Evolutionary conservation across 2,329 filamentous ascomycete species (phyloP).

Genomic region (Trichoderma brevicompactum): DNA sequence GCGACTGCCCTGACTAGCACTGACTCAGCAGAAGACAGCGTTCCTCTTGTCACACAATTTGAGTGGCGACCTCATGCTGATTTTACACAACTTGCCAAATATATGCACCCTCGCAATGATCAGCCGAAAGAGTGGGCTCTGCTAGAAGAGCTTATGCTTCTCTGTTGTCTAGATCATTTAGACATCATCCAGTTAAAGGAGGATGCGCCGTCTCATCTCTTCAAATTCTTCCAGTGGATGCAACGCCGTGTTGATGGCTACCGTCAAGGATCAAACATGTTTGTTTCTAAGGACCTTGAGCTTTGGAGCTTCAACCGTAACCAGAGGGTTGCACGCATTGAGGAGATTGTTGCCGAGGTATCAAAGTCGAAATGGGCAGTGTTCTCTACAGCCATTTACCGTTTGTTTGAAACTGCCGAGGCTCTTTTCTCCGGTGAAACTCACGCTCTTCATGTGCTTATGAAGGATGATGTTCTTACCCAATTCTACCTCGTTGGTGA

Average conservation of each 20-base stretch:
- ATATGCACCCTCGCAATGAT: constrained; percentile 33
- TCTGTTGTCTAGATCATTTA: constrained; percentile 27
- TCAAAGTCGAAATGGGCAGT: too few species aligned
- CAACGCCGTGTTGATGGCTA: constrained; percentile 15
- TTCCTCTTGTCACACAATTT: constrained; percentile 38
- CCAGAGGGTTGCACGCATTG: constrained; percentile 24
- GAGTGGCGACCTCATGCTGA: constrained; percentile 42
- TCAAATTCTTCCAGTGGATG: constrained; percentile 31
- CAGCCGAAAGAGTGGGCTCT: constrained; percentile 28
- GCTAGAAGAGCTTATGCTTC: constrained; percentile 40
- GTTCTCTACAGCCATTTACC: neutral
- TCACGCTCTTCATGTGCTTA: constrained; percentile 26
- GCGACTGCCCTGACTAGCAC: constrained; percentile 26
- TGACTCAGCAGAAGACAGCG: constrained; percentile 30
- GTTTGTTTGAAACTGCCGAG: constrained; percentile 13
- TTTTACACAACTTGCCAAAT: constrained; percentile 35
- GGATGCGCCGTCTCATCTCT: constrained; percentile 22
- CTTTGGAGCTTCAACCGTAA: neutral
- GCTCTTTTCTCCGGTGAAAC: constrained; percentile 26
- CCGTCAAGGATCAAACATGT: neutral
- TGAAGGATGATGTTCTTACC: constrained; percentile 26
- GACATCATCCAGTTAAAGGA: constrained; percentile 14
- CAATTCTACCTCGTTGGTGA: constrained; percentile 21
- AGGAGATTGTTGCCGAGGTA: too few species aligned
- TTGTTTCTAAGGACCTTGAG: neutral